Base-by-base conservation (phyloP, 805 yeast species). In the Hanseniaspora clermontiae region DNA sequence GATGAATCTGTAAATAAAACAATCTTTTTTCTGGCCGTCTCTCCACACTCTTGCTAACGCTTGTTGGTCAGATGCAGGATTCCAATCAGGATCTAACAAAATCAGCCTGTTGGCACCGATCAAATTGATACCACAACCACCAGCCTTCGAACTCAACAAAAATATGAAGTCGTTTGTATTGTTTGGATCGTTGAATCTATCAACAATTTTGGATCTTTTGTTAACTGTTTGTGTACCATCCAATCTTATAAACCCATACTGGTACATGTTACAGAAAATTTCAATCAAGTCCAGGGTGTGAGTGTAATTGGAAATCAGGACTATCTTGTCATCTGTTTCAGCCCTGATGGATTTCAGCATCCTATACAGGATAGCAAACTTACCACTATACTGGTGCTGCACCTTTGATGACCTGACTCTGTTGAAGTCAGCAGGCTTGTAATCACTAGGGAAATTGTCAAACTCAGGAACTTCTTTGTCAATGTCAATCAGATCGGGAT, bases 1-100 rank as follows among this genome's bases (percentile, higher is more conserved):
- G 57, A 91, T 90, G 62, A 93, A 90, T 62, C 98, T 75, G 68
- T 93, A 93, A 43, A 91, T 93, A 64, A 84, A 91, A 72, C 98
- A 93, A 68, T 87, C 95, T 69, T 91, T 93, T 75, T 87, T 91
- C 66, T 91, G 98, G 0, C 98, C 98, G 71, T 93, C 98, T 75
- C 98, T 82, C 97, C 97, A 93, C 5, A 93, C 96, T 68, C 98
- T 79, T 0, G 97, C 97, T 60, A 93, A 74, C 0, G 97, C 97
- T 70, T 91, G 98, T 67, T 93, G 97, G 66, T 91, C 98, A 1
- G 96, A 84, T 0, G 98, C 97, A 0, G 98, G 98, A 65, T 91
- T 91, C 98, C 98, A 93, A 67, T 93, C 98, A 0, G 85, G 85
- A 66, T 93, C 98, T 65, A 93, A 74, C 49, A 93, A 72, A 20